Percentiles rank a stretch among this genome's conserved stretches.
Evolutionary conservation across 257 asterid genomes (phyloP).

Genomic region (Verbena officinalis): DNA sequence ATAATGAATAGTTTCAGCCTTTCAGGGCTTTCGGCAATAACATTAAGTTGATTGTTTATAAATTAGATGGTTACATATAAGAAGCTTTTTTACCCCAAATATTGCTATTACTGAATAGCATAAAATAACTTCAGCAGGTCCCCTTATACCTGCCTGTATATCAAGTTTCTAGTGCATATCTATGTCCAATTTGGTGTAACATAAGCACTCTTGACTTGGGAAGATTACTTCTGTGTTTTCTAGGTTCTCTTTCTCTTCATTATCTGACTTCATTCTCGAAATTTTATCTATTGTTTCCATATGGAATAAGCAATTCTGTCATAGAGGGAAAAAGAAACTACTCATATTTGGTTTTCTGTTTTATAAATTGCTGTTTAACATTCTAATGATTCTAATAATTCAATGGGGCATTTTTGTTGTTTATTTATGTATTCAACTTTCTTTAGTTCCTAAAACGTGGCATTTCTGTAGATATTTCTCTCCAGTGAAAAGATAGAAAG

Average conservation of each 20-base stretch:
- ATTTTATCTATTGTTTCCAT: conserved; percentile 5
- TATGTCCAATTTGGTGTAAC: not conserved
- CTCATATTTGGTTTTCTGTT: conserved; percentile 15
- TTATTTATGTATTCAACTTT: not conserved
- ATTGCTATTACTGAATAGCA: conserved; percentile 8
- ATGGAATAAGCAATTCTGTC: not conserved
- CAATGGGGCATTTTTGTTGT: conserved; percentile 18
- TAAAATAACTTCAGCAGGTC: not conserved
- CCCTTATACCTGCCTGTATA: not conserved
- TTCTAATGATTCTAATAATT: conserved; percentile 10
- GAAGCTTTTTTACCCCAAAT: not conserved
- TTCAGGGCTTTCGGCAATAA: conserved; percentile 1
- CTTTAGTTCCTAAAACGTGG: conserved; percentile 19
- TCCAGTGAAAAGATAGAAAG: conserved; percentile 55
- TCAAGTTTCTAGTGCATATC: conserved; percentile 23
- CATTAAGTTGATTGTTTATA: not conserved
- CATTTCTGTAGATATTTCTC: conserved; percentile 58
- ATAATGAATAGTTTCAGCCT: not conserved
- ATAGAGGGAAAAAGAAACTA: conserved; percentile 16
- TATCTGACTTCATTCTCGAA: conserved; percentile 6
- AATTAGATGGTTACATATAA: not conserved
- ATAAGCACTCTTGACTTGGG: not conserved
- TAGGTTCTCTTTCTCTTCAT: conserved; percentile 15
- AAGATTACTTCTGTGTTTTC: conserved; percentile 18
- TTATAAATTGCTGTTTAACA: conserved; percentile 11